phyloP scores from a whole-genome alignment of 148 eudicot species.

The Fagopyrum homotropicum region DNA sequence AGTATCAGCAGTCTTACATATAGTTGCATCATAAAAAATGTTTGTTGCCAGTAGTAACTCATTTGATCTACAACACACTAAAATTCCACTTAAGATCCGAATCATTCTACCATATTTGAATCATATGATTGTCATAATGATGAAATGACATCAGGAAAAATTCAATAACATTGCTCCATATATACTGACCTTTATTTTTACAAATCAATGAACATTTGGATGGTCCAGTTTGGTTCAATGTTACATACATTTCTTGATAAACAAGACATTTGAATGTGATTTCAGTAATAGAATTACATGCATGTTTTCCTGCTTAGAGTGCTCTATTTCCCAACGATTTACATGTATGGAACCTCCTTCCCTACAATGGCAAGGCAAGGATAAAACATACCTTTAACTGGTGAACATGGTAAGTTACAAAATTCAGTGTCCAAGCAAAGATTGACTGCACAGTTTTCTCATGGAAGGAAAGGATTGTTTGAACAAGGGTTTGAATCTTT shows the following conservation, averaged over 20 bases:
- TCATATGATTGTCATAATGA: neutral
- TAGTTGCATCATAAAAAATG: no score
- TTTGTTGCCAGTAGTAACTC: no score
- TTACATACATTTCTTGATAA: neutral
- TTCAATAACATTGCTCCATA: no score
- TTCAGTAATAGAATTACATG: neutral
- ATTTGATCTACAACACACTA: no score
- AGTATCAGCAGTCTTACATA: no score
- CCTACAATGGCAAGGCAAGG: conserved; percentile 6
- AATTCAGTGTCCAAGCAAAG: neutral
- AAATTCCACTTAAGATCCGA: no score
- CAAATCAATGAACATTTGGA: neutral
- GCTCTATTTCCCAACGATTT: no score
- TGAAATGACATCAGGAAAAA: no score
- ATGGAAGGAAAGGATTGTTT: conserved; percentile 13
- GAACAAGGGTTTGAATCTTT: conserved; percentile 4
- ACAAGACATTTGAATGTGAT: neutral
- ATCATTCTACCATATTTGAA: no score
- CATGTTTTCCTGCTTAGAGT: neutral
- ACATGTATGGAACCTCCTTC: neutral
- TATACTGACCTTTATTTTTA: neutral
- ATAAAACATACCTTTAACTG: neutral
- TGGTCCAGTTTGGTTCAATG: neutral
- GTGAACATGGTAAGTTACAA: neutral
- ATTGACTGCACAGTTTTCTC: neutral